Evolutionary conservation across 805 yeast genomes (phyloP).

Genomic region (Candida berthetii): DNA sequence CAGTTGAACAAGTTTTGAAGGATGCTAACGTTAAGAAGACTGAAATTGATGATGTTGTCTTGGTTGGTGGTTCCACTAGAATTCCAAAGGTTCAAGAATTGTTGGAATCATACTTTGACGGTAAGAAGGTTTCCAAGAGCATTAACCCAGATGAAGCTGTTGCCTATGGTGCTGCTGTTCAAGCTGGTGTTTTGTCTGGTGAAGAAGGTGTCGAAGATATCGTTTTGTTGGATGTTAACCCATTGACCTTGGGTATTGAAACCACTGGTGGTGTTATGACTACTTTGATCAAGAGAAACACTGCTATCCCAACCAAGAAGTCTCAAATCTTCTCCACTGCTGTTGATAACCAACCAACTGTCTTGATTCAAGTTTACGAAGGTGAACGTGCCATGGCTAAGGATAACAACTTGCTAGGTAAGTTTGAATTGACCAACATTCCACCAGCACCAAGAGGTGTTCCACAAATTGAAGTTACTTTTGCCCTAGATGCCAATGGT

Average conservation of each 20-base stretch:
- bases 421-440: conserved; percentile 79
- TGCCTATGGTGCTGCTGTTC: conserved; percentile 99
- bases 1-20: conserved; percentile 92
- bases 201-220: conserved; percentile 90
- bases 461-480: conserved; percentile 88
- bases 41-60: conserved; percentile 89
- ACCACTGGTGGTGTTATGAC: conserved; percentile 98
- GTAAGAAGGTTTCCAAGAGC: conserved; percentile 95
- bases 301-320: conserved; percentile 93
- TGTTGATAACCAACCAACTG: conserved; percentile 95
- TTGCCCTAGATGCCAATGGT: conserved; percentile 83
- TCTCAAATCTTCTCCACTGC: conserved; percentile 95
- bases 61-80: conserved; percentile 99
- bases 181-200: conserved; percentile 96
- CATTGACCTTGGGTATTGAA: conserved; percentile 92
- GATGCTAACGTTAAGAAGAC: conserved; percentile 86
- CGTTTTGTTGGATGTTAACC: conserved; percentile 88
- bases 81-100: conserved; percentile 97
- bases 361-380: conserved; percentile 87
- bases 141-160: conserved; percentile 99
- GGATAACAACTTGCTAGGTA: conserved; percentile 87
- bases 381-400: conserved; percentile 95
- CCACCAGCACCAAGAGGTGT: conserved; percentile 93
- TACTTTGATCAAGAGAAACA: conserved; percentile 88
- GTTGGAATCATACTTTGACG: conserved; percentile 83